Base-by-base conservation (phyloP, 225 moss, liverwort and hornwort genomes). In the Polytrichum commune region DNA sequence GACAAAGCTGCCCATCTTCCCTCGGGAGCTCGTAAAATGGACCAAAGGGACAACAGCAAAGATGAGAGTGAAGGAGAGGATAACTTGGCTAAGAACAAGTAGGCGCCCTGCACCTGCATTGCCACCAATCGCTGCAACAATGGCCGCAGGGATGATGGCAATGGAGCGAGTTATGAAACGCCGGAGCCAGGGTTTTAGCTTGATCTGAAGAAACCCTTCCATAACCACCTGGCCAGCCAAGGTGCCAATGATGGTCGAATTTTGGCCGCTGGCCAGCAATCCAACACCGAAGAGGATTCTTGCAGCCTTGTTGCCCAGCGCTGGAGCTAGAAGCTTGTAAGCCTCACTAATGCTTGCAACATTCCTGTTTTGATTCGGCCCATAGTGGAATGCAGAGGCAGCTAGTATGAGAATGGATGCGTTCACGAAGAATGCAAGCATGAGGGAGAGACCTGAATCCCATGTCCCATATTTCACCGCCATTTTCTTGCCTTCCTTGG, bases 351-450 rank as follows among this genome's bases (percentile, higher is more conserved):
- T 93, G 54, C 79, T 93, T 16, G 88, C 90, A 25, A 96, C 80
- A 24, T 57, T 64, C 16, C 29, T 79, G 19, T 88, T 81, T 0
- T 77, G 62, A n/a, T 90, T 19, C 0, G 91, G 73, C 0, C 93
- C 93, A 54, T 93, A 96, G 54, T 93, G 91, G 60, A 93, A 93
- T 8, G 93, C 95, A 9, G 93, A 91, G 0, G 94, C 92, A 22
- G 95, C 83, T 3, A 96, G 85, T 67, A 96, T 96, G 62, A 96
- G 63, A 54, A 96, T 93, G 25, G 93, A 57, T 5, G 88, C 76
- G 29, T 96, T 96, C 1, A 96, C 93, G 26, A 96, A 96, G 64
- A 93, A 96, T 5, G 96, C 96, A 19, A 96, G 81, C 81, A 93
- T 80, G 54, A 96, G 79, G 1, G 93, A 92, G 4, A 93, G 54